Percentiles rank a stretch among this genome's conserved stretches.
phyloP scores from a whole-genome alignment of 371 early-diverging fungal genomes.

The Mucor saturninus region DNA sequence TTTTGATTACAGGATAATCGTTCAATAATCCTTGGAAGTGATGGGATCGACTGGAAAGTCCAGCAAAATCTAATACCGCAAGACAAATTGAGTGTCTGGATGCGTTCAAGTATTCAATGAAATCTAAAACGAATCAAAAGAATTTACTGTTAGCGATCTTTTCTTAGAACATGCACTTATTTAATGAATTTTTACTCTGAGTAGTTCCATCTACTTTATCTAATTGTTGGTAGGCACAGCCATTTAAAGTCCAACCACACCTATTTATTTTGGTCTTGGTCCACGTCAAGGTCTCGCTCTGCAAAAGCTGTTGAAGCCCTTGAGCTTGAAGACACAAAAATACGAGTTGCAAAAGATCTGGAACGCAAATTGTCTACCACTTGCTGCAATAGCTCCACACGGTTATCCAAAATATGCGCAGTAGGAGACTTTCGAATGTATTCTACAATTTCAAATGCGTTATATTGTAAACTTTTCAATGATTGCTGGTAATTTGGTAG shows the following conservation, averaged over 20 bases:
- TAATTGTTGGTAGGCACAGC: slow-evolving; percentile 11
- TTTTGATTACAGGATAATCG: slow-evolving; percentile 11
- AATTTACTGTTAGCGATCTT: slow-evolving; percentile 14
- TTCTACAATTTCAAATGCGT: slow-evolving; percentile 24
- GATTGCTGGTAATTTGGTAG: slow-evolving; percentile 16
- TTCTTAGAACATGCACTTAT: slow-evolving; percentile 11
- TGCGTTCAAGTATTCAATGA: slow-evolving; percentile 15
- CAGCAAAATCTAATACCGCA: slow-evolving; percentile 24
- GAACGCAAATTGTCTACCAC: slow-evolving; percentile 19
- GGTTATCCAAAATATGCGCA: slow-evolving; percentile 7
- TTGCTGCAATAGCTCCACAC: slow-evolving; percentile 10
- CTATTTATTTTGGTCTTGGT: too few relatives aligned
- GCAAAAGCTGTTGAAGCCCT: slow-evolving; percentile 20
- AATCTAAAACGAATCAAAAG: slow-evolving; percentile 13
- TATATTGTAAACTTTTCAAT: slow-evolving; percentile 2
- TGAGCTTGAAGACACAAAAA: slow-evolving; percentile 22
- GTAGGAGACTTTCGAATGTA: slow-evolving; percentile 26
- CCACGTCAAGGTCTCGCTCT: slow-evolving; percentile 19
- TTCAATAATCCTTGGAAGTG: slow-evolving; percentile 18
- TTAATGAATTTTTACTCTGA: slow-evolving; percentile 13
- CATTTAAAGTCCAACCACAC: too few relatives aligned
- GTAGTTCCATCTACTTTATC: slow-evolving; percentile 11
- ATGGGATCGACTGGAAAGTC: slow-evolving; percentile 17
- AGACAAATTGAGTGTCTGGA: slow-evolving; percentile 18
- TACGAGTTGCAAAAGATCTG: slow-evolving; percentile 21